These are phyloP conservation scores for Gardenia jasminoides DNA, from an alignment of 257 asterid species.

Conservation along the genomic window DNA sequence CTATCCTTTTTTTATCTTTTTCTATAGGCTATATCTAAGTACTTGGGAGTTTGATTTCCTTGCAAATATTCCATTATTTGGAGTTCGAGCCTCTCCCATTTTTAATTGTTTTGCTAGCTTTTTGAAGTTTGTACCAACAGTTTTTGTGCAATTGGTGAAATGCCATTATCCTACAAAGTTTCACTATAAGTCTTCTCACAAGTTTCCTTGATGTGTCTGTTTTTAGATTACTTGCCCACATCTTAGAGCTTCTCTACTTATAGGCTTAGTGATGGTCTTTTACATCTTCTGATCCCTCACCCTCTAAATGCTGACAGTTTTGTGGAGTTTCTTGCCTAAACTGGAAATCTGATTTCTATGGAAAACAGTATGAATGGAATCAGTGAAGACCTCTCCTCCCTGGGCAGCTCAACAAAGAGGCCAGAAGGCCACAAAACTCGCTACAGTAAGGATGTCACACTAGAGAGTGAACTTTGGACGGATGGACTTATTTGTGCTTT, in stretches of 20 bases:
- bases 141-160: neutral
- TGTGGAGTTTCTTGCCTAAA: neutral
- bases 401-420: slow-evolving; percentile 38
- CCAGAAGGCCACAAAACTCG: slow-evolving; percentile 48
- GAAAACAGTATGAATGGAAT: slow-evolving; percentile 34
- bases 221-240: neutral
- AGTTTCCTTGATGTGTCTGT: neutral
- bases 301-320: neutral
- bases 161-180: neutral
- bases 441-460: slow-evolving; percentile 43
- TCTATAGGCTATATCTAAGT: neutral
- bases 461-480: slow-evolving; percentile 75
- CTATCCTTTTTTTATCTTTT: neutral
- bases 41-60: neutral
- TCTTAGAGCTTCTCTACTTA: neutral
- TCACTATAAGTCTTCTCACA: neutral
- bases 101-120: neutral
- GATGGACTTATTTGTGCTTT: slow-evolving; percentile 93
- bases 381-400: slow-evolving; percentile 41
- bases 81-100: neutral
- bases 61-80: neutral
- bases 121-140: neutral
- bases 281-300: neutral
- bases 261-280: neutral
- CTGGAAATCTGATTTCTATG: slow-evolving; percentile 10